A percentile compares a stretch with the other conserved stretches of the same genome.
Evolutionary conservation across 1,284 basidiomycete genomes (phyloP).

Genomic region (Grifola frondosa): DNA sequence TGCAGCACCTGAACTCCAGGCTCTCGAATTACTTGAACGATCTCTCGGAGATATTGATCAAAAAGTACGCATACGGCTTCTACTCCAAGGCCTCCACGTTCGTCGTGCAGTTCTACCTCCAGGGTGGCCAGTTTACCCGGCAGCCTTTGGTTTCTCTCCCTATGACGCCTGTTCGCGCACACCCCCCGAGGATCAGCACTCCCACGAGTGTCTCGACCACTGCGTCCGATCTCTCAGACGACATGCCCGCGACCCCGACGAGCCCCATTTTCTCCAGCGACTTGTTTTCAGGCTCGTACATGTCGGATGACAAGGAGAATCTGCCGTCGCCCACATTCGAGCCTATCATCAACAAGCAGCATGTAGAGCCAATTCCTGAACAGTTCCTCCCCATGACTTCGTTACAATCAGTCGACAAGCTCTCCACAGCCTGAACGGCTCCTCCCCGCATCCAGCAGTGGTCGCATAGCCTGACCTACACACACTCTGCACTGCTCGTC

Average conservation of each 20-base stretch:
- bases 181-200: slow-evolving; percentile 58
- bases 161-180: slow-evolving; percentile 65
- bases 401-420: slow-evolving; percentile 71
- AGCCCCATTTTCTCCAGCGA: slow-evolving; percentile 50
- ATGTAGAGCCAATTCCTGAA: slow-evolving; percentile 63
- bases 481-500: slow-evolving; percentile 15
- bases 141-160: slow-evolving; percentile 56
- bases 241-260: slow-evolving; percentile 77
- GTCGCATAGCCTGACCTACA: slow-evolving; percentile 47
- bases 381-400: slow-evolving; percentile 77
- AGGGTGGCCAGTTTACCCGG: slow-evolving; percentile 67
- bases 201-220: slow-evolving; percentile 72
- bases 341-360: slow-evolving; percentile 67
- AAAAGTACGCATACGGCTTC: slow-evolving; percentile 96
- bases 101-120: slow-evolving; percentile 89
- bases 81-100: slow-evolving; percentile 93
- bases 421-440: slow-evolving; percentile 62
- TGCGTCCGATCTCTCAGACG: slow-evolving; percentile 73
- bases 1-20: slow-evolving; percentile 83
- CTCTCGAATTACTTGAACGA: slow-evolving; percentile 85
- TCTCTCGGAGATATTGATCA: slow-evolving; percentile 90
- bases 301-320: slow-evolving; percentile 80
- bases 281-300: slow-evolving; percentile 49
- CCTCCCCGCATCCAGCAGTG: slow-evolving; percentile 54
- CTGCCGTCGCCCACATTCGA: slow-evolving; percentile 59